These are phyloP conservation scores for Coccomyxa sp. DNA, from an alignment of 139 green algal genomes.

Conservation along the genomic window DNA sequence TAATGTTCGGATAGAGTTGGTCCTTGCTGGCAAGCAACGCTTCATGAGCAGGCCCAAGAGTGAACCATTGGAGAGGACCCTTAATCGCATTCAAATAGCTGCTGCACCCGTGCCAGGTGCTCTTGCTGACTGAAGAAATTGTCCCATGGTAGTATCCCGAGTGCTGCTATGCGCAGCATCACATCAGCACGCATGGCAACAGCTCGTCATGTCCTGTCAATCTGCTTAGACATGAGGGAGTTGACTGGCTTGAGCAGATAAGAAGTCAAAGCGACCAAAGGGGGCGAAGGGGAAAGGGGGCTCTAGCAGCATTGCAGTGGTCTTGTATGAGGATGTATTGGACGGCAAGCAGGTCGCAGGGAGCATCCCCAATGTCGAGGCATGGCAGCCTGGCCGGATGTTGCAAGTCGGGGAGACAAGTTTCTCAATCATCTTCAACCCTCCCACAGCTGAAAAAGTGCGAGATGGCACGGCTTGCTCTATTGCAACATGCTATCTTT, in stretches of 20 bases:
- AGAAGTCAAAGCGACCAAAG: slow-evolving; percentile 24
- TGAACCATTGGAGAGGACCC: slow-evolving; percentile 63
- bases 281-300: background rate
- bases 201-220: too few relatives aligned
- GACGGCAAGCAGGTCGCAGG: background rate
- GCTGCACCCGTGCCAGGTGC: slow-evolving; percentile 34
- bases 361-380: background rate
- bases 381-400: slow-evolving; percentile 14
- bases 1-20: slow-evolving; percentile 43
- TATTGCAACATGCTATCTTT: background rate
- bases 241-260: slow-evolving; percentile 8
- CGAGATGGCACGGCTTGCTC: background rate
- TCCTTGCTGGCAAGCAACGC: slow-evolving; percentile 41
- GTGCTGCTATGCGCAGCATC: too few relatives aligned
- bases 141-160: background rate
- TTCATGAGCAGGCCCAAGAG: slow-evolving; percentile 54
- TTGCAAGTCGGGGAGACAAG: slow-evolving; percentile 45
- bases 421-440: slow-evolving; percentile 59
- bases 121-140: background rate
- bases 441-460: slow-evolving; percentile 39
- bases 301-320: background rate
- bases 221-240: too few relatives aligned
- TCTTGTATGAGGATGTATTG: background rate
- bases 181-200: background rate
- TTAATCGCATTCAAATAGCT: slow-evolving; percentile 53